Conservation (phyloP, 495 filamentous ascomycete species). For the Patellaria atrata region DNA sequence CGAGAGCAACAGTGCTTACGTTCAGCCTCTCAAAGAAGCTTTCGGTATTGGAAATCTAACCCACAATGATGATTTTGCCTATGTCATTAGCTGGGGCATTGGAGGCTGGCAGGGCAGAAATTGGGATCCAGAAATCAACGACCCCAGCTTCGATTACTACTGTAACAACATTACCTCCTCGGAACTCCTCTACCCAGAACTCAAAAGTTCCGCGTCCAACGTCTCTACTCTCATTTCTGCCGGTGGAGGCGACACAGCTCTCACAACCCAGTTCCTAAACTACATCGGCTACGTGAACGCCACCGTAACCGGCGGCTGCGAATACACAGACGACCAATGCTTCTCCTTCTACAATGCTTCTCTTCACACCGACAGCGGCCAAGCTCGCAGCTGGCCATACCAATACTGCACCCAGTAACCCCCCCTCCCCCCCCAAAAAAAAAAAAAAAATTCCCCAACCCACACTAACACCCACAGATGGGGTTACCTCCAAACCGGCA, state of each 20-base stretch:
- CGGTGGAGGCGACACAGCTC: slow-evolving; percentile 36
- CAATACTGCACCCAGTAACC: slow-evolving; percentile 29
- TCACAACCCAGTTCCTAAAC: slow-evolving; percentile 47
- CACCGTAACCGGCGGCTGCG: slow-evolving; percentile 27
- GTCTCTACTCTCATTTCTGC: slow-evolving; percentile 35
- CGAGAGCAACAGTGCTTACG: slow-evolving; percentile 32
- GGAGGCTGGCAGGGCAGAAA: slow-evolving; percentile 45
- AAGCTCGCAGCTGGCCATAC: slow-evolving; percentile 48
- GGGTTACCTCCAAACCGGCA: slow-evolving; percentile 58
- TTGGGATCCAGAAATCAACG: slow-evolving; percentile 52
- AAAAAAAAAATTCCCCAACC: neutral
- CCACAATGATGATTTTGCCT: slow-evolving; percentile 47
- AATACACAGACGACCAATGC: slow-evolving; percentile 33
- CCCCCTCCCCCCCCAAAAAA: slow-evolving; percentile 1
- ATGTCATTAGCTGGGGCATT: slow-evolving; percentile 36
- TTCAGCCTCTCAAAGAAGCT: slow-evolving; percentile 38
- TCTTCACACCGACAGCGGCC: slow-evolving; percentile 36
- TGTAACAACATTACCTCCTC: slow-evolving; percentile 42
- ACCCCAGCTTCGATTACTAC: slow-evolving; percentile 39
- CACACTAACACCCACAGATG: slow-evolving; percentile 37
- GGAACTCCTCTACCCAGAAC: slow-evolving; percentile 33
- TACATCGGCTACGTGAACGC: slow-evolving; percentile 46
- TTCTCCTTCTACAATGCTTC: slow-evolving; percentile 37
- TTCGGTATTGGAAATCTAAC: slow-evolving; percentile 47
- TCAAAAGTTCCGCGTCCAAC: slow-evolving; percentile 26